Conservation (phyloP, 306 rosid species). For the Cicer arietinum region DNA sequence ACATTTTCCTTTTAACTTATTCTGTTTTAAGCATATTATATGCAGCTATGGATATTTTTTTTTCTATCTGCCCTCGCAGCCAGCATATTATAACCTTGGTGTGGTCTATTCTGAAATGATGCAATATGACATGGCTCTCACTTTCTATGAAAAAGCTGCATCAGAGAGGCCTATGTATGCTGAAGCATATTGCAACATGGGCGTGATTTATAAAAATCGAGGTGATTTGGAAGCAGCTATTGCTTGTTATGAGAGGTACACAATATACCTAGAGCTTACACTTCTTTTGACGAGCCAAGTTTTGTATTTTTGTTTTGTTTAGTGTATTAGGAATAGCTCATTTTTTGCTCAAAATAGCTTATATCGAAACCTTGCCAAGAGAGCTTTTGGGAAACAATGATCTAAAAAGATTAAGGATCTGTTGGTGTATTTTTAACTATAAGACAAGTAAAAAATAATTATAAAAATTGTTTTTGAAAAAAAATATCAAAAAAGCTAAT, state of each 20-base stretch:
- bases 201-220: slow-evolving; percentile 93
- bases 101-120: slow-evolving; percentile 98
- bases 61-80: slow-evolving; percentile 60
- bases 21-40: not conserved
- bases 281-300: slow-evolving; percentile 30
- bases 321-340: slow-evolving; percentile 6
- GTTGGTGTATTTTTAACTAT: not conserved
- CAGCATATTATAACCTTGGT: slow-evolving; percentile 97
- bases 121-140: slow-evolving; percentile 95
- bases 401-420: not conserved
- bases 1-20: slow-evolving; percentile 20
- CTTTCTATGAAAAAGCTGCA: slow-evolving; percentile 96
- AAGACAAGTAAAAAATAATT: not conserved
- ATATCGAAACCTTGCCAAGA: not conserved
- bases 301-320: not conserved
- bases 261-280: not conserved
- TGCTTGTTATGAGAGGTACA: slow-evolving; percentile 97
- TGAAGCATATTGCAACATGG: slow-evolving; percentile 99
- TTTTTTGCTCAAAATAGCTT: slow-evolving; percentile 3
- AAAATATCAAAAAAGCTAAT: not conserved
- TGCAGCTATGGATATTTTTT: slow-evolving; percentile 26
- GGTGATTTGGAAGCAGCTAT: slow-evolving; percentile 96
- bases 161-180: slow-evolving; percentile 98
- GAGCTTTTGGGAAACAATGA: slow-evolving; percentile 8
- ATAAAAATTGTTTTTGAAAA: not conserved